phyloP scores from a whole-genome alignment of 1,284 basidiomycete species.

The Ganoderma boninense region DNA sequence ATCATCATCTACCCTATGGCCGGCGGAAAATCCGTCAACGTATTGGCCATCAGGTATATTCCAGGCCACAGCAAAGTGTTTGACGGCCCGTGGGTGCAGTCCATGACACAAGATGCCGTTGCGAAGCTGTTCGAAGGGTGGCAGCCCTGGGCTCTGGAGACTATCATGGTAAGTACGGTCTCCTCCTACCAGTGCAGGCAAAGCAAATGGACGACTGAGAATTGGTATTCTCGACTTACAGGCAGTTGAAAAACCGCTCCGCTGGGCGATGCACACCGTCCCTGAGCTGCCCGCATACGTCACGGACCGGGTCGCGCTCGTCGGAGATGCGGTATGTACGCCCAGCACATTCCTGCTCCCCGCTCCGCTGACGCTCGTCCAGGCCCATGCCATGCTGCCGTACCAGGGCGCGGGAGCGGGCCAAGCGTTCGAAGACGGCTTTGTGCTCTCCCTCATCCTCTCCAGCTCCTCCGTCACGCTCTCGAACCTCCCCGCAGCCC shows the following conservation, averaged over 20 bases:
- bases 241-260: slow-evolving; percentile 3
- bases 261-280: slow-evolving; percentile 39
- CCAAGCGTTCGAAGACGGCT: slow-evolving; percentile 45
- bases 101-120: slow-evolving; percentile 31
- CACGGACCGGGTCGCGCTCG: slow-evolving; percentile 34
- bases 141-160: slow-evolving; percentile 36
- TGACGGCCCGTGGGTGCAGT: slow-evolving; percentile 35
- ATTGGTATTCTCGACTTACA: neutral
- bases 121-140: slow-evolving; percentile 31
- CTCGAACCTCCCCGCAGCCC: slow-evolving; percentile 1
- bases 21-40: slow-evolving; percentile 30
- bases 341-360: slow-evolving; percentile 1
- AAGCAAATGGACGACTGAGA: slow-evolving; percentile 17
- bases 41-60: slow-evolving; percentile 33
- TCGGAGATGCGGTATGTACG: slow-evolving; percentile 45
- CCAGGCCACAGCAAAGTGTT: slow-evolving; percentile 29
- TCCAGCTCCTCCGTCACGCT: slow-evolving; percentile 7
- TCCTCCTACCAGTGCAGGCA: neutral
- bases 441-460: slow-evolving; percentile 22
- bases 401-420: slow-evolving; percentile 49
- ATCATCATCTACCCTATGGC: slow-evolving; percentile 21
- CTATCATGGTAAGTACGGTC: slow-evolving; percentile 26
- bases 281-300: slow-evolving; percentile 36
- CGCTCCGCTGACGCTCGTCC: slow-evolving; percentile 9
- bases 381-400: slow-evolving; percentile 40